Percentiles rank a stretch among this genome's conserved stretches.
phyloP scores from a whole-genome alignment of 164 flowering plant species.

The Vitis cinerea region DNA sequence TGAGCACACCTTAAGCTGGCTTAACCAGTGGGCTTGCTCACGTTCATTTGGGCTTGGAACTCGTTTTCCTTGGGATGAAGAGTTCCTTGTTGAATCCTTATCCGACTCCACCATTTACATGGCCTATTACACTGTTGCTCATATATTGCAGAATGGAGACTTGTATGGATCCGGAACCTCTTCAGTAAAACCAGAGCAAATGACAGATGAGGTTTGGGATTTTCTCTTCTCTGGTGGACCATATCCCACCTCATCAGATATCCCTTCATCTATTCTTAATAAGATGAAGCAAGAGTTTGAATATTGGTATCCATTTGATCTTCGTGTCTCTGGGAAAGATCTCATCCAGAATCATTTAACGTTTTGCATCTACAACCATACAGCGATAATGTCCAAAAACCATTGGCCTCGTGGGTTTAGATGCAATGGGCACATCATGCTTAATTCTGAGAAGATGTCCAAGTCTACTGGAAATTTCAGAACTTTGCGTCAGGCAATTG shows the following conservation, averaged over 20 bases:
- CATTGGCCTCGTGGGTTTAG: conserved; percentile 89
- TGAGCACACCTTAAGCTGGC: conserved; percentile 84
- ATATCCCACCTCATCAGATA: conserved; percentile 47
- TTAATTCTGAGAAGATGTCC: conserved; percentile 92
- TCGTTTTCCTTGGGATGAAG: conserved; percentile 86
- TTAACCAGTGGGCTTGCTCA: conserved; percentile 89
- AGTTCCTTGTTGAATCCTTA: conserved; percentile 84
- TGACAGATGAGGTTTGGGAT: conserved; percentile 93
- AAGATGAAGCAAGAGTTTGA: conserved; percentile 91
- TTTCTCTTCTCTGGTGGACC: conserved; percentile 63
- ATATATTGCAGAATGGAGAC: conserved; percentile 67
- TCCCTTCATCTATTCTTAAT: conserved; percentile 46
- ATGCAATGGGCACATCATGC: conserved; percentile 91
- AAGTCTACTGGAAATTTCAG: conserved; percentile 96
- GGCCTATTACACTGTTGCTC: conserved; percentile 88
- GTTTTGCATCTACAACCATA: conserved; percentile 82
- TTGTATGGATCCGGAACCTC: conserved; percentile 53
- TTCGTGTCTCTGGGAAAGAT: conserved; percentile 90
- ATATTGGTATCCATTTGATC: conserved; percentile 96
- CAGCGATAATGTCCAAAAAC: conserved; percentile 59
- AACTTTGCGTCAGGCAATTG: conserved; percentile 77
- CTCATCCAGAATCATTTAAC: conserved; percentile 92
- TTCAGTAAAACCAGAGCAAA: conserved; percentile 56
- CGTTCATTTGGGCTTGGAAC: conserved; percentile 80
- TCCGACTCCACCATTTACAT: conserved; percentile 91